Conservation (phyloP, 2,329 filamentous ascomycete species). For the Penicillium sp. region DNA sequence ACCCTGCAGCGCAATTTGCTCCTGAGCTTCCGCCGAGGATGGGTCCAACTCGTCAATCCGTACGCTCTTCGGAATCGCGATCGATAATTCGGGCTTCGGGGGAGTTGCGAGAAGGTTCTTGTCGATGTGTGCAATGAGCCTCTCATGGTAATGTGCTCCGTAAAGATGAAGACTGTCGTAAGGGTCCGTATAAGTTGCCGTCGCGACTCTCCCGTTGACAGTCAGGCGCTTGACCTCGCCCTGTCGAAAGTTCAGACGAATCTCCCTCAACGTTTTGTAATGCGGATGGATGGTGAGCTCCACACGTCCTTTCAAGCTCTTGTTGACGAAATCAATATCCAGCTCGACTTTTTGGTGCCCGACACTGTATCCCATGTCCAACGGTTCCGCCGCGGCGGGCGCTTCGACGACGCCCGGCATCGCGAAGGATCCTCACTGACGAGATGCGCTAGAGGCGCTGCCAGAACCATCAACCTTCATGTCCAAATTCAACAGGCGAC, state of each 20-base stretch:
- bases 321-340: conserved; percentile 77
- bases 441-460: conserved; percentile 37
- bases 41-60: conserved; percentile 58
- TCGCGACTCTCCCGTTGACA: conserved; percentile 41
- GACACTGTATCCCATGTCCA: conserved; percentile 51
- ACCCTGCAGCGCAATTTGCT: conserved; percentile 41
- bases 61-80: conserved; percentile 57
- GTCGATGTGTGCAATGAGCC: conserved; percentile 64
- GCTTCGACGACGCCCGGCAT: conserved; percentile 41
- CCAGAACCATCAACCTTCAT: conserved; percentile 36
- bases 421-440: conserved; percentile 33
- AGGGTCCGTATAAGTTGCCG: conserved; percentile 39
- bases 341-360: conserved; percentile 83
- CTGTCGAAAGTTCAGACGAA: conserved; percentile 60
- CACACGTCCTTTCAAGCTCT: conserved; percentile 69
- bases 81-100: conserved; percentile 54
- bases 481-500: conserved; percentile 20
- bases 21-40: conserved; percentile 47
- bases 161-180: conserved; percentile 49
- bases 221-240: conserved; percentile 52
- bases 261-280: conserved; percentile 49
- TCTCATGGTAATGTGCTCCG: conserved; percentile 68
- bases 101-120: conserved; percentile 46
- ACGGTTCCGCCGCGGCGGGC: conserved; percentile 24
- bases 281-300: conserved; percentile 72